Evolutionary conservation across 1,139 yeast species (phyloP), one percentile per base, ranked within the genome.

Genomic region (Yueomyces sp.): DNA sequence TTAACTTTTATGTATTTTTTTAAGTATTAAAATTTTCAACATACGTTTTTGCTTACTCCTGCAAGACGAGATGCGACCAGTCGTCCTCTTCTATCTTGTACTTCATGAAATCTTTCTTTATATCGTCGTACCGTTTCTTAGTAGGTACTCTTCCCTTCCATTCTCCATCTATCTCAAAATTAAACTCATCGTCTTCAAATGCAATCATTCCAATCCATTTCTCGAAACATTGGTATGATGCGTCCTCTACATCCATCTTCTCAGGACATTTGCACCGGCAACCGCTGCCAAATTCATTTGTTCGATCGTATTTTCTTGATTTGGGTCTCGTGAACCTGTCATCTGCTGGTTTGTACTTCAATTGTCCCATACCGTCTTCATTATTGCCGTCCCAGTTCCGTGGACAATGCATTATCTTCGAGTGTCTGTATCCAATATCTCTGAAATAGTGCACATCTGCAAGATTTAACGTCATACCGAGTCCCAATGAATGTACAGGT

Each of bases 201-300:
- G 44, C 35, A 12, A 43, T 37, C 36, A 47, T 31, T 8, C 50
- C 51, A 34, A 48, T 44, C 56, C 56, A 54, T 36, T 44, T 46
- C 25, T 48, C 44, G 41, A 53, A 46, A 46, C 59, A 55, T 34
- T 48, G 45, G 25, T 44, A 39, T 8, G 48, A 44, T 8, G 44
- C 37, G 38, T 55, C 56, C 37, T 55, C 59, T 1, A 50, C 44
- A 33, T 55, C 61, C 27, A 39, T 39, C 25, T 60, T 62, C 2
- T 61, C 52, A 3, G 94, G 95, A 63, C 96, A 87, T 49, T 74
- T 69, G 61, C 96, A 87, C 40, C 95, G 68, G 59, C 96, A 87
- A 1, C 96, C 96, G 3, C 78, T 77, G 0, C 95, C 95, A 46
- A 72, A 69, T 27, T 54, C 56, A 36, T 38, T 41, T 1, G n/a